phyloP scores from a whole-genome alignment of 495 filamentous ascomycete species.

The Aspergillus baeticus region DNA sequence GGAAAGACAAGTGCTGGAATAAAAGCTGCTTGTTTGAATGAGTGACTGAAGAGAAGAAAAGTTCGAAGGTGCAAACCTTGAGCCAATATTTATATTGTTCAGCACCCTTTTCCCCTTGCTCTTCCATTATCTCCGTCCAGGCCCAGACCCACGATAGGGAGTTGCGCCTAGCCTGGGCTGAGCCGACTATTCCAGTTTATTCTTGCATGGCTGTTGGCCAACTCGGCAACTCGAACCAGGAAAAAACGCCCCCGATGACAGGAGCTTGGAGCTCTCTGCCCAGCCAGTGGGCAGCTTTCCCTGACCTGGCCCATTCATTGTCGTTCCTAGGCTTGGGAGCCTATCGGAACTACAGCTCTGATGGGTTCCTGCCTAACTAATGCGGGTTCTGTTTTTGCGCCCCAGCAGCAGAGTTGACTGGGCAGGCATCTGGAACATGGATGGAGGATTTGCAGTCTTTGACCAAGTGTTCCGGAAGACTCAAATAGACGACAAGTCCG shows the following conservation, averaged over 20 bases:
- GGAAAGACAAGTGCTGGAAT: conserved; percentile 5
- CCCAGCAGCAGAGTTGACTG: background rate
- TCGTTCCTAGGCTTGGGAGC: conserved; percentile 2
- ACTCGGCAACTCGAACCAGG: background rate
- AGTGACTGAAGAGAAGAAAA: conserved; percentile 2
- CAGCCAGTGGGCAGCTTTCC: background rate
- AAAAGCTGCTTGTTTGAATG: conserved; percentile 6
- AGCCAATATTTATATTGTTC: conserved; percentile 5
- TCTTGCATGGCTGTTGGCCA: background rate
- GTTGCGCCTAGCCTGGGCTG: background rate
- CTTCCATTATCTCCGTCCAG: background rate
- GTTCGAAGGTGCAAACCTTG: background rate
- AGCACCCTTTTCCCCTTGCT: background rate
- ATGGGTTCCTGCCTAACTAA: background rate
- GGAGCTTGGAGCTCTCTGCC: conserved; percentile 1
- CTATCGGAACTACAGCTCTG: conserved; percentile 1
- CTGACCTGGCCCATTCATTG: background rate
- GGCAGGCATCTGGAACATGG: background rate
- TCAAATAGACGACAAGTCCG: background rate
- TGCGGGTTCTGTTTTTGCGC: background rate
- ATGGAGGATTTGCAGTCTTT: background rate
- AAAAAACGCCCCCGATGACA: conserved; percentile 2
- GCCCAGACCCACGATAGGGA: conserved; percentile 5
- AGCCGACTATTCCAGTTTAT: conserved; percentile 1
- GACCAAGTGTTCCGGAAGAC: background rate